A percentile compares a stretch with the other conserved stretches of the same genome.
These are phyloP conservation scores for Chytridium lagenaria DNA, from an alignment of 371 early-diverging fungal species.

Conservation along the genomic window DNA sequence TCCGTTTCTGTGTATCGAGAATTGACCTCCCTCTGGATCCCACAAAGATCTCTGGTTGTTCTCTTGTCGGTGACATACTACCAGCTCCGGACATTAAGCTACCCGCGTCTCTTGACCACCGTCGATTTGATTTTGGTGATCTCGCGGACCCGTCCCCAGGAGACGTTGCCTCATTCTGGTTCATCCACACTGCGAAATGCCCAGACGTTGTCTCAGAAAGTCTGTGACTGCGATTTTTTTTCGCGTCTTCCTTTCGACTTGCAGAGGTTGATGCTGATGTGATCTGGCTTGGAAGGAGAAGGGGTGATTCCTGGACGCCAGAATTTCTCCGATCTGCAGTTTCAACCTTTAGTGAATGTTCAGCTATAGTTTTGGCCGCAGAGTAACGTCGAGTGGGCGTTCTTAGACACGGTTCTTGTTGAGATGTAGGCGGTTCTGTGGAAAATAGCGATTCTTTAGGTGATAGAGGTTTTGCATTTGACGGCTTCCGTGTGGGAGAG, in stretches of 20 bases:
- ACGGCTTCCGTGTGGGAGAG: not conserved
- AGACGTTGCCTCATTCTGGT: not conserved
- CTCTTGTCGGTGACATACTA: constrained; percentile 10
- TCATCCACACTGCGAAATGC: constrained; percentile 29
- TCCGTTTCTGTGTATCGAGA: not conserved
- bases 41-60: constrained; percentile 7
- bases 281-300: constrained; percentile 8
- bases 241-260: constrained; percentile 18
- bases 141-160: not conserved
- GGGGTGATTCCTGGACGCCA: too few species aligned
- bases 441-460: not conserved
- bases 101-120: constrained; percentile 4
- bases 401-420: too few species aligned
- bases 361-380: too few species aligned
- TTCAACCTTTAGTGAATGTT: too few species aligned
- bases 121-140: constrained; percentile 10
- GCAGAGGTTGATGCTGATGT: not conserved
- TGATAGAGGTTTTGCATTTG: not conserved
- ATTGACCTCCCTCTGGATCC: constrained; percentile 2
- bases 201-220: constrained; percentile 34
- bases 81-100: not conserved
- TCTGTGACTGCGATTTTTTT: constrained; percentile 21
- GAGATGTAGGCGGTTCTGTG: too few species aligned
- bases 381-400: too few species aligned
- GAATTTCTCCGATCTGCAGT: too few species aligned